Evolutionary conservation across 805 yeast species (phyloP).

Genomic region (Tetrapisispora fleetii): DNA sequence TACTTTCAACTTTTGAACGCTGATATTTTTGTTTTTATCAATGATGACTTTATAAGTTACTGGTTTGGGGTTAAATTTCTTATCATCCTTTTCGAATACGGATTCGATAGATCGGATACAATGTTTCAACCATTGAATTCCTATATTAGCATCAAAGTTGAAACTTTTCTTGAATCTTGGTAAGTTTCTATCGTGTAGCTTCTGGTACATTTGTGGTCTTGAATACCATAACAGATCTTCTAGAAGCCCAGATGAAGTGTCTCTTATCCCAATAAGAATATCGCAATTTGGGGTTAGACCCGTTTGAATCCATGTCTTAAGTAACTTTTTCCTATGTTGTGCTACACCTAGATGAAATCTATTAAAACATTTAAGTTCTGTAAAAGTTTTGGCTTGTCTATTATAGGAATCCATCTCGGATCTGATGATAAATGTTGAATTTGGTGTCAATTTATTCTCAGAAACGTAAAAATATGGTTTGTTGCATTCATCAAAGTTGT

Average conservation of each 20-base stretch:
- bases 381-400: conserved; percentile 10
- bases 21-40: background rate
- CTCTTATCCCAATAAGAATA: conserved; percentile 23
- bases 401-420: conserved; percentile 29
- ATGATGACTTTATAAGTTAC: conserved; percentile 4
- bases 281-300: conserved; percentile 21
- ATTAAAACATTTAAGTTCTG: conserved; percentile 26
- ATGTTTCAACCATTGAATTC: conserved; percentile 23
- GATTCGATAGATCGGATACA: conserved; percentile 12
- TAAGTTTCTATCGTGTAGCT: conserved; percentile 14
- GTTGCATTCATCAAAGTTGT: background rate
- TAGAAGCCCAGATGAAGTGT: conserved; percentile 17
- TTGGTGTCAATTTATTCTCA: conserved; percentile 13
- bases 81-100: conserved; percentile 5
- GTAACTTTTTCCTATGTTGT: conserved; percentile 22
- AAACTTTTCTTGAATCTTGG: conserved; percentile 9
- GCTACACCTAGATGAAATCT: conserved; percentile 13
- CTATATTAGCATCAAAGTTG: conserved; percentile 19
- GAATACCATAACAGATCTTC: conserved; percentile 18
- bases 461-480: conserved; percentile 18
- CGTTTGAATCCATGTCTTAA: conserved; percentile 28
- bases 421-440: conserved; percentile 18
- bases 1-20: background rate
- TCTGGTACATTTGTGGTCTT: conserved; percentile 11
- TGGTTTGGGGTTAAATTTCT: background rate